Evolutionary conservation across 176 grass and related monocot genomes (phyloP), one percentile per base, ranked within the genome.

Genomic region (Carex myosuroides): DNA sequence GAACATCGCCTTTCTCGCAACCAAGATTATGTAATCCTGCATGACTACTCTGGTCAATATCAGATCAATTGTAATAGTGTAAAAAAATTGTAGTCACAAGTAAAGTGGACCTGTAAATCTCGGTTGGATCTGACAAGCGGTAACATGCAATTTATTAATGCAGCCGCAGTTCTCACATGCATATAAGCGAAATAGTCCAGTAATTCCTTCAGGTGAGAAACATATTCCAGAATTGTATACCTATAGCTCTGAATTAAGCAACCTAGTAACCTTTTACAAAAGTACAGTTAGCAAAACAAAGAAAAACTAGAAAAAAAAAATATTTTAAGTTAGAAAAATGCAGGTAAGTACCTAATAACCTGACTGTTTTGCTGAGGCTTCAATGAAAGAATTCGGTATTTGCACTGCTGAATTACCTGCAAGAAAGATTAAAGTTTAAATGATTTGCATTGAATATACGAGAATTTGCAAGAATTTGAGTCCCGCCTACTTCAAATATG

Each of bases 1-100:
- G 81, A 97, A 97, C 92, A 97, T 97, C 37, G 94, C 94, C 84
- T 94, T 97, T 74, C 94, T 90, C 83, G 87, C 87, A 71, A 97
- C 94, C 71, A 97, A 82, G 80, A 97, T 91, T 82, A 94, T 87
- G 70, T 97, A 97, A 91, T 97, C 88, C 92, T 97, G 87, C 53
- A 89, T 74, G 92, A 67, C 13, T 74, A 73, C 13, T 56, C 61
- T 79, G 80, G 46, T 75, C 66, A 60, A 86, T 50, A 50, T 50
- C 46, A 50, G 46, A 50, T 50, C 46, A 9, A 50, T 11, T 29
- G 10, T 41, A 81, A n/a, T 3, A 80, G 22, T 58, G 12, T 6
- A 59, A 57, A 60, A 5, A 80, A 46, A 22, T 60, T 60, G 26
- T 64, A 63, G 26, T 20, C 13, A 9, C 57, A 62, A 61, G 13